Evolutionary conservation across 164 flowering plant genomes (phyloP).

Genomic region (Stephania cephalantha): DNA sequence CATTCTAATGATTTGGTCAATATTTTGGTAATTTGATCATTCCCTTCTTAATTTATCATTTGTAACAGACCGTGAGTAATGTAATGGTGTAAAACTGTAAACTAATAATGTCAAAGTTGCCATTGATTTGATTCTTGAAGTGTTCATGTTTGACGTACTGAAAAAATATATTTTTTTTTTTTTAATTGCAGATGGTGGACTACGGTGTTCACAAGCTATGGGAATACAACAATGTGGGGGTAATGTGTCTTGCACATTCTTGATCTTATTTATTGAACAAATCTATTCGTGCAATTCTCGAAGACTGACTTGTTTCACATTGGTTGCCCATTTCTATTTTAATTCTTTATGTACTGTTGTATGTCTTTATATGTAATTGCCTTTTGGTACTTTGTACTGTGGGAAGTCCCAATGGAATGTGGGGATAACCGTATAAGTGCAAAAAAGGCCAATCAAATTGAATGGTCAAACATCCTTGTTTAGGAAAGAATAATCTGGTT

Average conservation of each 20-base stretch:
- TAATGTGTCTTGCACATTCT: slow-evolving; percentile 2
- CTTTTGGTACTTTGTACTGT: background rate
- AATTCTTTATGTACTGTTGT: background rate
- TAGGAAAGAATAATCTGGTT: background rate
- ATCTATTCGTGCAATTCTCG: background rate
- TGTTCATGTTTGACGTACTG: background rate
- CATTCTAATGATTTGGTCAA: background rate
- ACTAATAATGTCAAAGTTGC: background rate
- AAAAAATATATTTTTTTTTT: background rate
- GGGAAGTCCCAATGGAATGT: background rate
- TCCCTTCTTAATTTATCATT: background rate
- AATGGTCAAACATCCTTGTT: background rate
- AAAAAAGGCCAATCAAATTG: too few relatives aligned
- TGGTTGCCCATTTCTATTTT: background rate
- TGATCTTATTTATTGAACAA: background rate
- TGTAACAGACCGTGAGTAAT: background rate
- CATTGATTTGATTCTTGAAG: background rate
- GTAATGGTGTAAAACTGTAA: background rate
- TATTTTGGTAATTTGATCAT: background rate
- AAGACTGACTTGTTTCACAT: background rate
- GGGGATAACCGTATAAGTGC: background rate
- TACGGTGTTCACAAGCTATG: slow-evolving; percentile 25
- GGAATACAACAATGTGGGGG: slow-evolving; percentile 25
- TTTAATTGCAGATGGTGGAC: slow-evolving; percentile 17
- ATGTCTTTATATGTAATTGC: background rate